Base-by-base conservation (phyloP, 1,284 basidiomycete genomes). In the Boletus holoroseus region DNA sequence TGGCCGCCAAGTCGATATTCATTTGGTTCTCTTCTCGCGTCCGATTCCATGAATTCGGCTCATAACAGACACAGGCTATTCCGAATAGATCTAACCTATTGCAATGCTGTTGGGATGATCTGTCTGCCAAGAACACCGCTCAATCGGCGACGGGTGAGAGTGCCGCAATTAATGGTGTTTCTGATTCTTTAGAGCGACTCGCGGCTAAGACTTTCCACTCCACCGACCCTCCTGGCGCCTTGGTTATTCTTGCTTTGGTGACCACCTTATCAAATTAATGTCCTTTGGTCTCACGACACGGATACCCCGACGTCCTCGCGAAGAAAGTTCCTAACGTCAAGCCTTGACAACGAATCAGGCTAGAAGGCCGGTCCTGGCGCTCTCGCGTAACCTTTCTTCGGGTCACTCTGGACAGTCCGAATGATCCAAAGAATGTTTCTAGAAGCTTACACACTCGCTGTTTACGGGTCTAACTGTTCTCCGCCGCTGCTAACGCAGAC, bases 401-500 rank as follows among this genome's bases (percentile, higher is more conserved):
- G 30, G 26, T 15, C 22, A 22, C 27, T 15, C 18, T 26, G 9
- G 8, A 9, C 24, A 37, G 42, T 34, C 47, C 15, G 22, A 36
- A 27, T 40, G 30, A 24, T 26, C 22, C 12, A 28, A 27, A 30
- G n/a, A 39, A 30, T 1, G 18, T 20, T 49, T 58, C 47, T 46
- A 12, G 47, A 40, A 48, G 31, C n/a, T 37, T 43, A 40, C 22
- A 27, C 32, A 26, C 24, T 26, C 8, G n/a, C 8, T 27, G 9
- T 20, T 34, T 12, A n/a, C n/a, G 2, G 18, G 28, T 27, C 7
- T 31, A 8, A n/a, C 11, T 37, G 7, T 30, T 24, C 16, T 38
- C 8, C 44, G 51, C 20, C n/a, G 44, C 18, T 41, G 44, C 18
- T 41, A 45, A 32, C 20, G 45, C 45, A 56, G 43, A 47, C 34